Base-by-base conservation (phyloP, 257 asterid genomes). In the Handroanthus guayacan region DNA sequence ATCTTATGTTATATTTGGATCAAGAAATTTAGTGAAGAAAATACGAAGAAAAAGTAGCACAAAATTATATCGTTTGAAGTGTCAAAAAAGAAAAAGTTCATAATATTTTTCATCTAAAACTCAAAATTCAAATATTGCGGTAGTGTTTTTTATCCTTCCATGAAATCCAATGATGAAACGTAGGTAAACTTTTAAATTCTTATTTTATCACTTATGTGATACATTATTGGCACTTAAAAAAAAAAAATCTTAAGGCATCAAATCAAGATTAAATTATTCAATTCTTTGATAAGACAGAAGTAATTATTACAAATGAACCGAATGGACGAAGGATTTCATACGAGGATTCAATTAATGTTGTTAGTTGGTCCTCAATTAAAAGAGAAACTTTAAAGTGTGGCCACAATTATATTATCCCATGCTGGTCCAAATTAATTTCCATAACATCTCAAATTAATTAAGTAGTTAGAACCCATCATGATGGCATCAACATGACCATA, bases 401-500 rank as follows among this genome's bases (percentile, higher is more conserved):
- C 73, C 61, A 55, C 45, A 67, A 55, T 75, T 16, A 75, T 41
- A 55, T 75, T 16, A 75, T 41, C 31, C 52, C 65, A 56, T 17
- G 41, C 20, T 38, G n/a, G 58, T 71, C 17, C 38, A 43, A 6
- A 57, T n/a, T 14, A n/a, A 52, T 52, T 16, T 14, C 25, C 58
- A 20, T 37, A 10, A 57, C 2, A 14, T 57, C 44, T 25, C 44
- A 39, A 0, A n/a, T 16, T 61, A 41, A 73, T 3, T 31, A 25
- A 25, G 31, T 25, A 25, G 31, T 43, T 9, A 43, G 9, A 43
- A 48, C 14, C 55, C 41, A 61, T 76, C 69, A 67, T 44, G 34
- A 44, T 76, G 31, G 20, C 71, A 61, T 76, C 75, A 68, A 64
- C 76, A 60, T 57, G 69, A 56, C 37, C 47, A 58, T 5, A 25